Conservation (phyloP, 2,329 filamentous ascomycete genomes). For the Apiospora marii region DNA sequence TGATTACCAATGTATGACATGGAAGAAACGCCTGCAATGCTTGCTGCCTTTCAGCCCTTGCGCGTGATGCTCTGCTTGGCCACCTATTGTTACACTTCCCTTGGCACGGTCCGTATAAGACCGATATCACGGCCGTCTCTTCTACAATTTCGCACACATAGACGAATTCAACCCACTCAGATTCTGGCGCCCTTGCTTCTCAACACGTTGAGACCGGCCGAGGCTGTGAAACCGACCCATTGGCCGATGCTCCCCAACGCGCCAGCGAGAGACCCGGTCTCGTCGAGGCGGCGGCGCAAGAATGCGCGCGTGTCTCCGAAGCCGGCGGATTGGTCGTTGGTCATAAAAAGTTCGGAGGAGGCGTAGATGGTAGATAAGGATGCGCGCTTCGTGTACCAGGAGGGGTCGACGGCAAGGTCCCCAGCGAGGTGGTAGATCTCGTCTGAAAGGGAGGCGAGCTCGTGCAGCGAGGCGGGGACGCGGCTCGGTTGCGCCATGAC, state of each 20-base stretch:
- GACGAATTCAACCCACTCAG: slow-evolving; percentile 46
- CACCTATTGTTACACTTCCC: slow-evolving; percentile 8
- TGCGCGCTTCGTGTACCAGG: slow-evolving; percentile 80
- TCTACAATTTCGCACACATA: neutral
- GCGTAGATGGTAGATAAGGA: slow-evolving; percentile 68
- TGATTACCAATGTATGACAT: neutral
- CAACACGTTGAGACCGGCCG: slow-evolving; percentile 80
- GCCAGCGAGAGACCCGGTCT: slow-evolving; percentile 69
- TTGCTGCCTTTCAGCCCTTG: neutral
- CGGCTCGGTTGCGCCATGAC: slow-evolving; percentile 88
- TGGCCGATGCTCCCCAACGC: slow-evolving; percentile 71
- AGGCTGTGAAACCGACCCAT: slow-evolving; percentile 84
- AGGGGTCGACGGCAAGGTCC: slow-evolving; percentile 80
- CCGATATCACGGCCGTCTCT: neutral
- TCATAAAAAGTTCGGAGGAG: slow-evolving; percentile 91
- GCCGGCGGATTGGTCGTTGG: slow-evolving; percentile 78
- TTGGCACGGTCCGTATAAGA: neutral
- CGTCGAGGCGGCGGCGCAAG: slow-evolving; percentile 76
- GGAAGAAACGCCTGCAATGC: neutral
- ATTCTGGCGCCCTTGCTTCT: slow-evolving; percentile 88
- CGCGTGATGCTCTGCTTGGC: neutral
- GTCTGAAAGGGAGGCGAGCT: slow-evolving; percentile 84
- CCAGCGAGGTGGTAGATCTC: slow-evolving; percentile 91
- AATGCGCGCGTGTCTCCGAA: slow-evolving; percentile 83
- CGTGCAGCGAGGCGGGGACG: slow-evolving; percentile 76